Percentiles rank a stretch among this genome's conserved stretches.
phyloP scores from a whole-genome alignment of 208 protist species.

The Porcisia hertigi region DNA sequence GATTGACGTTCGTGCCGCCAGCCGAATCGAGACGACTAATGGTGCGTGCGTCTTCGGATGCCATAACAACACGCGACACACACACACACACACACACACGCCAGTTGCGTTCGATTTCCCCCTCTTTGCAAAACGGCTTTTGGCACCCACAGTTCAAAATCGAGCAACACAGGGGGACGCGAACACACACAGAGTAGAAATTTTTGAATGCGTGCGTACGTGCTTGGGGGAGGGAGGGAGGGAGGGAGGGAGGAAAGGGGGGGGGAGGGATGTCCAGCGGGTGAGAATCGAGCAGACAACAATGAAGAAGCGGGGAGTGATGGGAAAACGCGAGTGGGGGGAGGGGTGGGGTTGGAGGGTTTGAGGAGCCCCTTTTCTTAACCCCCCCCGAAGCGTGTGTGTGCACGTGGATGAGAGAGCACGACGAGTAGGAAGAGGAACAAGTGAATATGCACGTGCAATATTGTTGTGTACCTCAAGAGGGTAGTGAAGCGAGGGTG shows the following conservation, averaged over 20 bases:
- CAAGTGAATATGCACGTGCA: neutral
- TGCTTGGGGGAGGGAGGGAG: neutral
- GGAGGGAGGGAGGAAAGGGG: neutral
- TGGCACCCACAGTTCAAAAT: too few relatives aligned
- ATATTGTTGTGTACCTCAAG: neutral
- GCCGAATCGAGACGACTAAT: neutral
- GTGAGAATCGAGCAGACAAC: neutral
- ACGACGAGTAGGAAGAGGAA: neutral
- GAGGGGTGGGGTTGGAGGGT: too few relatives aligned
- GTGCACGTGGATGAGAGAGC: neutral
- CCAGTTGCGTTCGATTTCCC: neutral
- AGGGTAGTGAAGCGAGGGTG: too few relatives aligned
- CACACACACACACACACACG: slow-evolving; percentile 10
- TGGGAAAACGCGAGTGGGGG: neutral
- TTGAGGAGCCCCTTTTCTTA: too few relatives aligned
- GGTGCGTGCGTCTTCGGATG: neutral
- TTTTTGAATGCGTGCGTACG: too few relatives aligned
- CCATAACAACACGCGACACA: neutral
- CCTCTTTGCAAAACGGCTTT: neutral
- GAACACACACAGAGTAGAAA: too few relatives aligned
- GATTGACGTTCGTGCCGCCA: neutral
- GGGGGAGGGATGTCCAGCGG: neutral
- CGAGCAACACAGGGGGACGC: too few relatives aligned
- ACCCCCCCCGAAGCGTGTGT: neutral
- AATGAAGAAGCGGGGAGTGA: neutral